Base-by-base conservation (phyloP, 495 filamentous ascomycete species). In the Podospora pseudoanserina region DNA sequence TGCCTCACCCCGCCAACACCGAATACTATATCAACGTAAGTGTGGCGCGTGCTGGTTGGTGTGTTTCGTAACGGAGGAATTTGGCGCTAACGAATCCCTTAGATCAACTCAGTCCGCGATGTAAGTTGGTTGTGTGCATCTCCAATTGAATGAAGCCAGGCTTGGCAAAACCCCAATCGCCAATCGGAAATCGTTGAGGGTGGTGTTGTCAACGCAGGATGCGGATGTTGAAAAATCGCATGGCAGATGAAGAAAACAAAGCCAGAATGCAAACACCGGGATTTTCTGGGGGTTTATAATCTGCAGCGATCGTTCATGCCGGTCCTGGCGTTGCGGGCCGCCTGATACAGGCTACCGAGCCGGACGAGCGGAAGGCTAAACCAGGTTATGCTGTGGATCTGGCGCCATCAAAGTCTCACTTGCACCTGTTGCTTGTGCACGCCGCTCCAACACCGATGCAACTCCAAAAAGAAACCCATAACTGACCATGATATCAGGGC, bases 11-110 rank as follows among this genome's bases (percentile, higher is more conserved):
- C 65, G 82, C 89, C 65, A 89, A 90, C 76, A 97, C 94, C 64
- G 95, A 99, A 79, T 97, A 97, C 84, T 99, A 99, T 82, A 96
- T 99, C 83, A 96, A 96, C 89, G 74, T 77, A 67, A 67, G 74
- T 75, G 4, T 58, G 19, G 39, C 23, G 20, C 16, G 30, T 5
- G 18, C 23, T 27, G 93, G 94, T 79, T 88, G 95, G 84, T 94
- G 91, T 32, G 69, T 90, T 93, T 73, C 88, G 91, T 86, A 91
- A 93, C 87, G 92, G 92, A 93, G 85, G 84, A 91, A 83, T 63
- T 49, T 57, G 55, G 32, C 65, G 69, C 75, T 77, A 70, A 77
- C 72, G 32, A 60, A 39, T 28, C 62, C 60, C 23, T 28, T 68
- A 77, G 75, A 79, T 79, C 72, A 77, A 77, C 61, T 79, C 77